These are phyloP conservation scores for Panicum virgatum DNA, from an alignment of 202 grass and related monocot species.

Conservation along the genomic window DNA sequence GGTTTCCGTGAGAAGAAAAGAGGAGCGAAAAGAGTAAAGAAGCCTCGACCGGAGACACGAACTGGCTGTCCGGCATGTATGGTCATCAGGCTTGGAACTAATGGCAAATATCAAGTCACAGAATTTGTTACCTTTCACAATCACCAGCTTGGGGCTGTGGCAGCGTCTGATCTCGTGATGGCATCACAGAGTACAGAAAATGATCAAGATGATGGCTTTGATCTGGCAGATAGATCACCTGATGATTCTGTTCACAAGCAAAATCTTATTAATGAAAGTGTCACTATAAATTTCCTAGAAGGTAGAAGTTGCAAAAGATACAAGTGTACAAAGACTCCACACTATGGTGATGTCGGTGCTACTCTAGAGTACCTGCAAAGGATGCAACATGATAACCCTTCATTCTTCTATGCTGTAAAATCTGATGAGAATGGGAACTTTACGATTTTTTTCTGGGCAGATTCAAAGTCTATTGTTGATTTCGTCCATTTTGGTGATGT, in stretches of 20 bases:
- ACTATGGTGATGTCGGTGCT: constrained; percentile 69
- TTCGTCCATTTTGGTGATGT: constrained; percentile 83
- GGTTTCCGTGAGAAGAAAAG: constrained; percentile 95
- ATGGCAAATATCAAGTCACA: constrained; percentile 78
- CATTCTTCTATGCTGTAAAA: constrained; percentile 78
- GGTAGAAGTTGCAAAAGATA: constrained; percentile 53
- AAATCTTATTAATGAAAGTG: constrained; percentile 29
- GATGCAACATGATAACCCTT: constrained; percentile 82
- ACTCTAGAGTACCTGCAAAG: constrained; percentile 80
- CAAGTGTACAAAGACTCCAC: constrained; percentile 50
- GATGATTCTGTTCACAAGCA: constrained; percentile 42
- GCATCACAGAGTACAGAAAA: constrained; percentile 46
- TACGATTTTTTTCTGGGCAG: constrained; percentile 73
- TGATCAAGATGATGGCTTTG: constrained; percentile 47
- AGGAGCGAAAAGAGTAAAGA: constrained; percentile 80
- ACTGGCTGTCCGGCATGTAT: constrained; percentile 93
- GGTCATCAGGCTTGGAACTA: constrained; percentile 68
- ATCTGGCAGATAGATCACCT: constrained; percentile 49
- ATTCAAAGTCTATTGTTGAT: constrained; percentile 79
- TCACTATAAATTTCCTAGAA: constrained; percentile 33
- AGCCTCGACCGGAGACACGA: constrained; percentile 81
- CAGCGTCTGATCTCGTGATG: constrained; percentile 57
- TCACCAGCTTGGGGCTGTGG: constrained; percentile 63
- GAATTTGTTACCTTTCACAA: constrained; percentile 93
- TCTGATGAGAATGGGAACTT: constrained; percentile 73